Conservation (phyloP, 2,329 filamentous ascomycete genomes). For the Gnomoniopsis smithogilvyi region DNA sequence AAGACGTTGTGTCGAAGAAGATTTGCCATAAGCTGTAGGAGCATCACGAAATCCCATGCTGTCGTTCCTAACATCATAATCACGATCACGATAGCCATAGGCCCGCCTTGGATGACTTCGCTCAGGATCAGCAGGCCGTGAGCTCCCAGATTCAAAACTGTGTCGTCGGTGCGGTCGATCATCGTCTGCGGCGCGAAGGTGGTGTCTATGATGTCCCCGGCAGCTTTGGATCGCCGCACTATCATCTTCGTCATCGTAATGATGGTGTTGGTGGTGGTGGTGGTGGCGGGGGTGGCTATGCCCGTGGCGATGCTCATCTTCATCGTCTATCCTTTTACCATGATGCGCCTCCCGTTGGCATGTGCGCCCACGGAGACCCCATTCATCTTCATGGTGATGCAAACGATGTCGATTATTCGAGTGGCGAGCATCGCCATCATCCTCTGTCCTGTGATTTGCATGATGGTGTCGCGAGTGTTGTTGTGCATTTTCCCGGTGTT, state of each 20-base stretch:
- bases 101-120: neutral
- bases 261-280: neutral
- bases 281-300: neutral
- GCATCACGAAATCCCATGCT: neutral
- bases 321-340: neutral
- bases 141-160: neutral
- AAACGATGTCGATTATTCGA: neutral
- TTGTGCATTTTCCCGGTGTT: constrained; percentile 12
- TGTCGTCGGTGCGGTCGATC: neutral
- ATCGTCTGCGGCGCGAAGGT: neutral
- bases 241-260: neutral
- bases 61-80: neutral
- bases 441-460: neutral
- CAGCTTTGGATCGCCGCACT: neutral
- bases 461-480: neutral
- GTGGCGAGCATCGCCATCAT: neutral
- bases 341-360: too few species aligned
- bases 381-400: neutral
- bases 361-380: too few species aligned
- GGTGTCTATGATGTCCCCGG: neutral
- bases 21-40: neutral
- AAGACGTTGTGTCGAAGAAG: neutral
- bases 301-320: neutral
- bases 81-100: neutral
- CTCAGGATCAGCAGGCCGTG: neutral